Evolutionary conservation across 1,284 basidiomycete genomes (phyloP).

Genomic region (Amylostereum chailletii): DNA sequence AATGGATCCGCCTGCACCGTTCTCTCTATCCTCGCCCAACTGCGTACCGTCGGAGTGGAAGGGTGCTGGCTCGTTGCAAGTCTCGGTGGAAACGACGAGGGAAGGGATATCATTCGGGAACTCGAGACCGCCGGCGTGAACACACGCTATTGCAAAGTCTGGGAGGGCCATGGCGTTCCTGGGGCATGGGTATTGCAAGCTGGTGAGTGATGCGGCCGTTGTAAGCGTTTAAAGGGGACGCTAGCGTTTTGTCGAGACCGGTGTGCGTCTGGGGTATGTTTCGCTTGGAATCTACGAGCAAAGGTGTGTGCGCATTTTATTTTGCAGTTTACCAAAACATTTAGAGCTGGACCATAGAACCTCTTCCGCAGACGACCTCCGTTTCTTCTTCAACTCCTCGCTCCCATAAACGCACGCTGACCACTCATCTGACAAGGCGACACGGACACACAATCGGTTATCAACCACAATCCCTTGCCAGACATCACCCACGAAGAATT

Average conservation of each 20-base stretch:
- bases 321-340: no score
- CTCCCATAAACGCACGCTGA: no score
- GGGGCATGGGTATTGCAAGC: conserved; percentile 75
- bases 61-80: conserved; percentile 60
- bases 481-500: conserved; percentile 81
- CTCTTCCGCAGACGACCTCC: neutral
- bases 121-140: conserved; percentile 59
- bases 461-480: conserved; percentile 78
- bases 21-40: conserved; percentile 64
- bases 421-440: conserved; percentile 31
- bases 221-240: no score
- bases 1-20: conserved; percentile 67
- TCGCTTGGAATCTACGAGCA: no score
- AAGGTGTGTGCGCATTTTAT: no score
- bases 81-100: conserved; percentile 64
- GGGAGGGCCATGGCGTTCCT: conserved; percentile 62
- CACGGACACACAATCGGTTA: conserved; percentile 52
- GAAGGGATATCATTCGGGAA: conserved; percentile 48
- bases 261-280: no score
- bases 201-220: conserved; percentile 28
- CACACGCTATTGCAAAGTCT: conserved; percentile 66
- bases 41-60: conserved; percentile 42
- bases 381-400: neutral
- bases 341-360: no score
- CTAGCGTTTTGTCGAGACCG: no score